A percentile compares a stretch with the other conserved stretches of the same genome.
Conservation (phyloP, 768 basidiomycete genomes). For the Lactifluus volemus region DNA sequence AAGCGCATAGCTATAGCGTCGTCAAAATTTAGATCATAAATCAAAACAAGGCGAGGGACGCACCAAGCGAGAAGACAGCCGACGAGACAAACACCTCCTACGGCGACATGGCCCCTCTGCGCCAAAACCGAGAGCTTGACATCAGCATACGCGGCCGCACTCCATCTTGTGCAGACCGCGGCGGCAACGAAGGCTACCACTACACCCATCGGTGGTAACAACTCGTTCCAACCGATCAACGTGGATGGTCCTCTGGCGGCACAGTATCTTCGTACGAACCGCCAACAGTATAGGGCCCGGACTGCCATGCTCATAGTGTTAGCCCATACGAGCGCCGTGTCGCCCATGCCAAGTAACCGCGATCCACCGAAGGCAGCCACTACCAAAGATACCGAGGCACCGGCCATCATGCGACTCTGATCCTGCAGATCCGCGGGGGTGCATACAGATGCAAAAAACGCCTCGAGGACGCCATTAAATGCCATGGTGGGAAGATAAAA, state of each 20-base stretch:
- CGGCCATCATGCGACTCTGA: constrained; percentile 81
- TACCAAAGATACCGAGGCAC: constrained; percentile 64
- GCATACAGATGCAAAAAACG: constrained; percentile 79
- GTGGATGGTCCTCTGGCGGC: constrained; percentile 11
- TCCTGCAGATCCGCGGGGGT: constrained; percentile 51
- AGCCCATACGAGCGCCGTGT: constrained; percentile 64
- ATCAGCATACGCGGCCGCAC: constrained; percentile 17
- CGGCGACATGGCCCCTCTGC: constrained; percentile 24
- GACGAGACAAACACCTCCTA: constrained; percentile 21
- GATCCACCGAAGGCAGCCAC: constrained; percentile 41
- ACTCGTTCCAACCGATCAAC: constrained; percentile 20
- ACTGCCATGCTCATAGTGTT: constrained; percentile 60
- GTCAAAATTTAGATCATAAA: neutral
- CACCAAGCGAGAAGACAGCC: constrained; percentile 6
- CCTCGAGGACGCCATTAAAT: constrained; percentile 86
- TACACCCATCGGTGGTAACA: constrained; percentile 23
- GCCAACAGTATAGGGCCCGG: constrained; percentile 52
- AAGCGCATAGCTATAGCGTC: neutral
- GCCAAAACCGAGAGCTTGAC: constrained; percentile 19
- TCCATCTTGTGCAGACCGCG: constrained; percentile 22
- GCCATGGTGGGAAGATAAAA: constrained; percentile 87
- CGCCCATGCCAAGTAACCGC: constrained; percentile 40
- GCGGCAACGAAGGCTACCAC: constrained; percentile 23
- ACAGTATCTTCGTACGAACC: constrained; percentile 46
- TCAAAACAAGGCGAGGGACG: neutral